Base-by-base conservation (phyloP, 1,139 yeast species). In the Yamadazyma pseudoaaseri region DNA sequence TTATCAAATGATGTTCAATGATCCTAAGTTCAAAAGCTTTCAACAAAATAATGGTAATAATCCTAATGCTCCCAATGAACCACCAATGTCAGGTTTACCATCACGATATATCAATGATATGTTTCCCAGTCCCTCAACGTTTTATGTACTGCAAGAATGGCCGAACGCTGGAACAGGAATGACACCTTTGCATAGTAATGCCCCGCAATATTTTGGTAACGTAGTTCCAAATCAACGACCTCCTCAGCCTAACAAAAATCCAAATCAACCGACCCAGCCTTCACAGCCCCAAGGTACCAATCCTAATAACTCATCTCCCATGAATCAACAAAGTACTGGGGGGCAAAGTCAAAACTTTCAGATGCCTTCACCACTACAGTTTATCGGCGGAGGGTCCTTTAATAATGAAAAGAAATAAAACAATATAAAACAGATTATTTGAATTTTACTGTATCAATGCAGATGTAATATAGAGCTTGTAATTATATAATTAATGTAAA, bases 101-200 rank as follows among this genome's bases (percentile, higher is more conserved):
- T 65, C 75, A 4, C 59, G 76, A 32, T 74, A 73, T 38, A 73
- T 74, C 26, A 70, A 70, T 38, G 81, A 75, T 45, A 62, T 75
- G 48, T 75, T 75, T 50, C 79, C 79, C 11, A 71, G 77, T 6
- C 80, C 81, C 2, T 65, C 73, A 7, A 74, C 67, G 35, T 71
- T 74, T 41, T 73, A 68, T 35, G 67, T 62, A 2, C 60, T 67
- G 1, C 74, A 67, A 37, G 75, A 69, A 35, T 69, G 74, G 75
- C 56, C 66, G n/a, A 48, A 51, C 11, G 47, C 58, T 5, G 53
- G 52, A 22, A 55, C 62, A 5, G 71, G 71, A 1, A 63, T 67
- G 54, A 64, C 72, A 0, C 72, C 70, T 20, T 51, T 56, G 38
- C 72, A 53, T 41, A 36, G 38, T 20, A 50, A 43, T 28, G 31